Evolutionary conservation across 2,329 filamentous ascomycete species (phyloP).

Genomic region (Plectosphaerella plurivora): DNA sequence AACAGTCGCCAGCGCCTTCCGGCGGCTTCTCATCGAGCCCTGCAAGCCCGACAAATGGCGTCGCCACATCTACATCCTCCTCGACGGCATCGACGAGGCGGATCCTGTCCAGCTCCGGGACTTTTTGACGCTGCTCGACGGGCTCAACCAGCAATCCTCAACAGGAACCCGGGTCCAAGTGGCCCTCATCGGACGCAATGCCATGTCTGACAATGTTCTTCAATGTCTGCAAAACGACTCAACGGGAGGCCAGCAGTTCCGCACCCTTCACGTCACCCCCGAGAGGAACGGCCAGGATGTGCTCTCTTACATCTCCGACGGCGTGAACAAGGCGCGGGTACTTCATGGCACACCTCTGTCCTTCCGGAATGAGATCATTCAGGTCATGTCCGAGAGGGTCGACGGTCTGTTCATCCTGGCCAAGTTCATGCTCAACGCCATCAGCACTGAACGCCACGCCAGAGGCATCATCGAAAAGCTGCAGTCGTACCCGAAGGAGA

Average conservation of each 20-base stretch:
- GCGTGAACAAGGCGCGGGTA: slow-evolving; percentile 31
- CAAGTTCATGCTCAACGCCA: slow-evolving; percentile 45
- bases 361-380: slow-evolving; percentile 31
- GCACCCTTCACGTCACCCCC: slow-evolving; percentile 35
- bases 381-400: slow-evolving; percentile 34
- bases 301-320: slow-evolving; percentile 32
- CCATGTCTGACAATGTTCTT: slow-evolving; percentile 34
- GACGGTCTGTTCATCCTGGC: slow-evolving; percentile 45
- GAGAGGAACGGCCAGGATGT: slow-evolving; percentile 39
- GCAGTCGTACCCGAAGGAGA: slow-evolving; percentile 36
- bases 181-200: slow-evolving; percentile 35
- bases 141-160: slow-evolving; percentile 13
- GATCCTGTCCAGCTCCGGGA: slow-evolving; percentile 29
- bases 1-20: slow-evolving; percentile 38
- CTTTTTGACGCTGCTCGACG: slow-evolving; percentile 28
- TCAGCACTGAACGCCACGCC: slow-evolving; percentile 38
- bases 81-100: slow-evolving; percentile 44
- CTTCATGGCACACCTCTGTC: slow-evolving; percentile 25
- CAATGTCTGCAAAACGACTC: slow-evolving; percentile 21
- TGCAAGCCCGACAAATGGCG: slow-evolving; percentile 25
- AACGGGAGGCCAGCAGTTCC: slow-evolving; percentile 22
- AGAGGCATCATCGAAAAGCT: slow-evolving; percentile 39
- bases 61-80: slow-evolving; percentile 34
- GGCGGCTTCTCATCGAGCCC: slow-evolving; percentile 33
- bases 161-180: slow-evolving; percentile 25